phyloP scores from a whole-genome alignment of 768 basidiomycete species.

The Pleurotus giganteus region DNA sequence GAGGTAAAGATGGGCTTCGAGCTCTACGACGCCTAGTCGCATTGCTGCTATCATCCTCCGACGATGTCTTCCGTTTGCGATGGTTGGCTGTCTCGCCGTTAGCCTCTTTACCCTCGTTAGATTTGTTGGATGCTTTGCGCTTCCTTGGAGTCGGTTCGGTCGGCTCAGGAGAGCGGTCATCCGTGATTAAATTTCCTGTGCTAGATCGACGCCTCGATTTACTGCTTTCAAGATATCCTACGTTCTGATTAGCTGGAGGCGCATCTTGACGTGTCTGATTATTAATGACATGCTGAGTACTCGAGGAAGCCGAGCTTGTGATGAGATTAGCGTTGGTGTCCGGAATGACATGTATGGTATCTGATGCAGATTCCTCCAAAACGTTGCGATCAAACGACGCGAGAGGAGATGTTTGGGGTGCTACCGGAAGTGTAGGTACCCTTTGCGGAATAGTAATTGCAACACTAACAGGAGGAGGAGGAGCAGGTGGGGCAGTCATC shows the following conservation, averaged over 20 bases:
- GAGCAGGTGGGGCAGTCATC: neutral
- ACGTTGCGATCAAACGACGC: no score
- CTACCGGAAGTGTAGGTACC: no score
- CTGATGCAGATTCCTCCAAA: no score
- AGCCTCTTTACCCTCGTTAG: neutral
- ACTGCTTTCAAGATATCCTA: neutral
- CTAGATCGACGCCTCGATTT: neutral
- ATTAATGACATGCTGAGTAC: no score
- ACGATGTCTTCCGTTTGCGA: neutral
- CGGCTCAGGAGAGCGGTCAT: neutral
- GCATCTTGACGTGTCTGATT: no score
- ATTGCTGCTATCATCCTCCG: constrained; percentile 11
- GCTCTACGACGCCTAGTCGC: constrained; percentile 35
- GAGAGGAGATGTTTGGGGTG: no score
- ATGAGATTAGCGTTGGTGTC: no score
- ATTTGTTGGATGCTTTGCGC: constrained; percentile 11
- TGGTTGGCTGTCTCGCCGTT: neutral
- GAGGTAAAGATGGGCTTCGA: constrained; percentile 50
- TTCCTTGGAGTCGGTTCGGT: constrained; percentile 5
- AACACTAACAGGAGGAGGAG: neutral
- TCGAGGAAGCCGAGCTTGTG: no score
- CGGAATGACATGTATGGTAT: no score
- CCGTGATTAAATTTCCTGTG: neutral
- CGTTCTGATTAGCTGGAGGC: neutral
- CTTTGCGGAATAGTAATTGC: neutral